Percentiles rank a stretch among this genome's conserved stretches.
Evolutionary conservation across 2,329 filamentous ascomycete genomes (phyloP).

Genomic region (Ophiocordyceps camponoti-saundersi): DNA sequence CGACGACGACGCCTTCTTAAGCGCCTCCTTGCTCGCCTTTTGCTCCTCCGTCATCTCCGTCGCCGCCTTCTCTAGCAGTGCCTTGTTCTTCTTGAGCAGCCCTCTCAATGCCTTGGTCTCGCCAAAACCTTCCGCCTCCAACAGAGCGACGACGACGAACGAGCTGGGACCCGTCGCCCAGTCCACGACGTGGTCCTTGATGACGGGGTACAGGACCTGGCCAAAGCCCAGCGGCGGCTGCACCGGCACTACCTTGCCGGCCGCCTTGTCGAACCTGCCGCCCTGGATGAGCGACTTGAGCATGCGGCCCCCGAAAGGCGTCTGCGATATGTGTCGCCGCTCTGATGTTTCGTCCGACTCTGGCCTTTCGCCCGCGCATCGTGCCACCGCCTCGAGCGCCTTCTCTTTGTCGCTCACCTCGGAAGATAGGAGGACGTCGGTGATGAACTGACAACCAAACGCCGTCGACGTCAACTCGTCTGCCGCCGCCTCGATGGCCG

Average conservation of each 20-base stretch:
- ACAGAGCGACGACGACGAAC: constrained; percentile 68
- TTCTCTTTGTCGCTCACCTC: constrained; percentile 59
- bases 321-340: constrained; percentile 39
- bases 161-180: constrained; percentile 82
- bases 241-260: constrained; percentile 52
- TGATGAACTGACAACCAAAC: constrained; percentile 76
- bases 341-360: constrained; percentile 22
- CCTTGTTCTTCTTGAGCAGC: constrained; percentile 56
- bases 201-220: constrained; percentile 62
- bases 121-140: constrained; percentile 58
- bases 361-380: constrained; percentile 28
- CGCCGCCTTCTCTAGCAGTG: constrained; percentile 51
- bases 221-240: constrained; percentile 70
- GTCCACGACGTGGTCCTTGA: constrained; percentile 54
- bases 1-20: constrained; percentile 23
- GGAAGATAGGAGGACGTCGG: constrained; percentile 65
- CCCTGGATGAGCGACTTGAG: constrained; percentile 83
- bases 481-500: constrained; percentile 52
- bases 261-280: constrained; percentile 63
- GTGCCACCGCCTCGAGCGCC: constrained; percentile 55
- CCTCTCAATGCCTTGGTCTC: constrained; percentile 50
- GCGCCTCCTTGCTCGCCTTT: constrained; percentile 31
- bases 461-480: constrained; percentile 53
- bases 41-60: constrained; percentile 38
- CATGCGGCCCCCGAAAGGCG: constrained; percentile 57